Evolutionary conservation across 352 stramenopile species (phyloP), one percentile per base, ranked within the genome.

Genomic region (Globisporangium paroecandrum): DNA sequence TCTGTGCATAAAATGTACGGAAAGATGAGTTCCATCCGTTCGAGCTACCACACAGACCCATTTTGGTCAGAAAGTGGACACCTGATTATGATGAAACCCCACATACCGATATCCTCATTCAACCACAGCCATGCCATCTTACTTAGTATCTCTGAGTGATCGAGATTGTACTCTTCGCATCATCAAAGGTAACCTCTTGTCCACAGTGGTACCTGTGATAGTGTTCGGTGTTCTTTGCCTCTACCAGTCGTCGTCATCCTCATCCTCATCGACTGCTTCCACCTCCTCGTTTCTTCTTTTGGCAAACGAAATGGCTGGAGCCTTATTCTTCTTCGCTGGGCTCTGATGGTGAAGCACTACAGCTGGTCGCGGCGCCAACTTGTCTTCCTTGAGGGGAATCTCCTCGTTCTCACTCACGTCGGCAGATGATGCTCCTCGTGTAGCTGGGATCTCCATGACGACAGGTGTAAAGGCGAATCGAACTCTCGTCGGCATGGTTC

Each of bases 191-290:
- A 46, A 18, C 38, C 12, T 46, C 13, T 46, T 13, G 12, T 46
- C 10, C 38, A 41, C 10, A 41, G 34, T 41, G 34, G 34, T 13
- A 41, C 34, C 4, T 13, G 34, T 41, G 25, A 27, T 27, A 1
- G 27, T 32, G 27, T 4, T 51, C 6, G 29, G 29, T 32, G 29
- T 51, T 5, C 15, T 51, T 51, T 10, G 43, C 18, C 13, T 10
- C 43, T n/a, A 71, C 59, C 59, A 67, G 20, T 71, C 66, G 29
- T 69, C 64, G 3, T 71, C 66, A 4, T 71, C 66, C 0, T 71
- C 66, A 0, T 71, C 66, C 3, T 71, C 66, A 25, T 67, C 60
- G 32, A 70, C 27, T 13, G 59, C 59, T 58, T 68, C 41, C 2
- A 60, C 22, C 20, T 36, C 27, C 4, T 43, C 4, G 1, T 34